Conservation (phyloP, 164 flowering plant genomes). For the Vitis vinifera region ASM3070453v1 NC_081819.1:18583501-18584000, state of each 20-base stretch:
- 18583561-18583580: conserved; percentile 50
- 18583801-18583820: too few relatives aligned
- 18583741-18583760: too few relatives aligned
- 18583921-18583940: neutral
- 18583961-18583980: neutral
- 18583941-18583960: neutral
- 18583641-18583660: conserved; percentile 70
- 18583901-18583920: neutral
- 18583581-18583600: conserved; percentile 46
- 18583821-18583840: too few relatives aligned
- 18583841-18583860: too few relatives aligned
- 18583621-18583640: conserved; percentile 75
- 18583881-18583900: neutral
- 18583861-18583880: neutral
- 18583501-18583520: conserved; percentile 57
- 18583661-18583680: neutral
- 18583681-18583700: conserved; percentile 2
- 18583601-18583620: conserved; percentile 77
- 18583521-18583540: conserved; percentile 23
- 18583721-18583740: neutral
- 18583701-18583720: neutral
- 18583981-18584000: too few relatives aligned
- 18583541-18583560: conserved; percentile 39
- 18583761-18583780: too few relatives aligned
- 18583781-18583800: too few relatives aligned